Base-by-base conservation (phyloP, 1,284 basidiomycete species). In the Ganoderma lucidum region DNA sequence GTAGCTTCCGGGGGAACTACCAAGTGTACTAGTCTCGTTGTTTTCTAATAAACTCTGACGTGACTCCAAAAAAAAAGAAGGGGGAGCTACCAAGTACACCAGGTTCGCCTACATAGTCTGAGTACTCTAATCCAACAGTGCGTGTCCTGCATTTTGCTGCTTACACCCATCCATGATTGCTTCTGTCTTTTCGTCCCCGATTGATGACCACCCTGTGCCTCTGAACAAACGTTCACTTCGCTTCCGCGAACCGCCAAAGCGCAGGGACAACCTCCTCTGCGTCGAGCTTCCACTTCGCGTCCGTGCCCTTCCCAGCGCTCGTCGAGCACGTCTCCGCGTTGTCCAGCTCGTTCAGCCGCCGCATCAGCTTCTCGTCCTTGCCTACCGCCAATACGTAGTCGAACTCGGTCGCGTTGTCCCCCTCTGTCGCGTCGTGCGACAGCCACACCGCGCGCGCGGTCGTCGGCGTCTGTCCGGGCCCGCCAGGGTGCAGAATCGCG, bases 291-390 rank as follows among this genome's bases (percentile, higher is more conserved):
- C 93, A 94, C 79, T 85, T 88, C 58, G 90, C 92, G 76, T 93
- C 92, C 56, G 91, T 93, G n/a, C 89, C 90, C 79, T 86, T 88
- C 39, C 83, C 83, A 23, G 23, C 23, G 68, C 89, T 86, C 62
- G 90, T 91, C 68, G 88, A 90, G 68, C 88, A 87, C 67, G 92
- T 94, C 84, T 93, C 91, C 30, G 90, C 86, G 60, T 85, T 83
- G 66, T 92, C 90, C 71, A 94, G 80, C 75, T 93, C 91, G 74
- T 92, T 92, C 80, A 94, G 75, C 73, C 93, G 80, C 70, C 90
- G 85, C 79, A 94, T 80, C 73, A 94, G 74, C 81, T 91, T 91
- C 83, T 95, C 92, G 78, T 95, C 93, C 58, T 87, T 85, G 63
- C 91, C 89, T 32, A 94, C 78, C 3, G 89, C 90, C 60, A 94